Evolutionary conservation across 177 flowering plant genomes (phyloP).

Genomic region (Tripterygium wilfordii): DNA sequence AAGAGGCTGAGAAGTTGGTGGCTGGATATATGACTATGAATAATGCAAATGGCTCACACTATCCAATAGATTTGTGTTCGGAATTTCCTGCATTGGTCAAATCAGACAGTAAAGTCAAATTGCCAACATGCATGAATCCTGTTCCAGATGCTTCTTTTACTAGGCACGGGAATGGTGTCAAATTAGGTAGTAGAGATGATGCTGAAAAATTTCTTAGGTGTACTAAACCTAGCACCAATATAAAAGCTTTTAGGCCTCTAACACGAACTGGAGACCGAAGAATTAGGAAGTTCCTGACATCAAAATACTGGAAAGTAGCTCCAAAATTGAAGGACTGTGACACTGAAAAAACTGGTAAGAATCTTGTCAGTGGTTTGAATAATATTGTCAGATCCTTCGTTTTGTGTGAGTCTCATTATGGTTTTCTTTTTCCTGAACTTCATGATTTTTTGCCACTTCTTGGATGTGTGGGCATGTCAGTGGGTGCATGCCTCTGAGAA

Average conservation of each 20-base stretch:
- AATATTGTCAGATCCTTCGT: no score
- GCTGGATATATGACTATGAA: slow-evolving; percentile 19
- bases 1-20: slow-evolving; percentile 16
- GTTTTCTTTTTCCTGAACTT: no score
- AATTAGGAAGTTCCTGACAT: slow-evolving; percentile 54
- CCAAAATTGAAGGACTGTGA: slow-evolving; percentile 57
- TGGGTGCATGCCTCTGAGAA: no score
- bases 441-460: neutral
- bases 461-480: no score
- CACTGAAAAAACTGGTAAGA: slow-evolving; percentile 42
- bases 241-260: slow-evolving; percentile 39
- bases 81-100: slow-evolving; percentile 38
- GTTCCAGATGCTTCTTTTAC: slow-evolving; percentile 35
- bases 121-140: slow-evolving; percentile 32
- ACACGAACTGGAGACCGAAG: slow-evolving; percentile 44
- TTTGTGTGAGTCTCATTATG: no score
- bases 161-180: slow-evolving; percentile 40
- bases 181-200: slow-evolving; percentile 70
- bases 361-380: no score
- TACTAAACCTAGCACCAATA: slow-evolving; percentile 42
- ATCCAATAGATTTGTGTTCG: slow-evolving; percentile 24
- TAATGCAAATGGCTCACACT: slow-evolving; percentile 22
- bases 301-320: slow-evolving; percentile 68
- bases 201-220: slow-evolving; percentile 71
- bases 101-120: slow-evolving; percentile 44